Percentiles rank a stretch among this genome's conserved stretches.
These are phyloP conservation scores for Vanilla planifolia DNA, from an alignment of 106 monocot species.

Conservation along the genomic window DNA sequence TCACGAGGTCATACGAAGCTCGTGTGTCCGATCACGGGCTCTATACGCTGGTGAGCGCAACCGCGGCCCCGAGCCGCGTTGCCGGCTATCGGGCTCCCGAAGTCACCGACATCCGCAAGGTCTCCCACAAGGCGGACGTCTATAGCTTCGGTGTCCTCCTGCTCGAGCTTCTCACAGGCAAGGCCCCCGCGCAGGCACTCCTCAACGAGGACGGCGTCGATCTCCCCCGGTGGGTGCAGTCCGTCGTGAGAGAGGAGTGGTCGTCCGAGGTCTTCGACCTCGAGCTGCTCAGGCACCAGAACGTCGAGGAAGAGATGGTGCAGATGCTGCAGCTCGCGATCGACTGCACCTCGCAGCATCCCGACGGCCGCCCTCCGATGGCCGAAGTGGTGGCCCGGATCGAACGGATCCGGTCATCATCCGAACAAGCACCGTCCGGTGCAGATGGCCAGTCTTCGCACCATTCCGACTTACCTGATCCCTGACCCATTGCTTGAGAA, in stretches of 20 bases:
- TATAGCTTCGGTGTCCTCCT: constrained; percentile 25
- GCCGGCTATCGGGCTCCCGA: constrained; percentile 22
- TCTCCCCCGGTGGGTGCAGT: constrained; percentile 7
- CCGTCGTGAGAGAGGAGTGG: constrained; percentile 55
- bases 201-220: constrained; percentile 19
- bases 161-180: constrained; percentile 24
- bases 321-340: constrained; percentile 72
- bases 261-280: constrained; percentile 73
- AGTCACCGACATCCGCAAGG: constrained; percentile 11
- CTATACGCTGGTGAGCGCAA: constrained; percentile 3
- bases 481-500: neutral
- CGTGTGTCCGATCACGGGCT: constrained; percentile 20
- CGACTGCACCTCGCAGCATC: constrained; percentile 53
- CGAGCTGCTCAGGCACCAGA: constrained; percentile 44
- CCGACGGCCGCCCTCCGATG: constrained; percentile 70
- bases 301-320: constrained; percentile 68
- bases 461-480: neutral
- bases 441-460: neutral
- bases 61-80: constrained; percentile 2
- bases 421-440: neutral
- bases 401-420: constrained; percentile 31
- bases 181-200: constrained; percentile 18
- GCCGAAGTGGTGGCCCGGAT: constrained; percentile 48
- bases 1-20: constrained; percentile 2
- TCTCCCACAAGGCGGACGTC: constrained; percentile 22